Percentiles rank a stretch among this genome's conserved stretches.
Evolutionary conservation across 2,329 filamentous ascomycete genomes (phyloP).

Genomic region (Teratosphaeria nubilosa): DNA sequence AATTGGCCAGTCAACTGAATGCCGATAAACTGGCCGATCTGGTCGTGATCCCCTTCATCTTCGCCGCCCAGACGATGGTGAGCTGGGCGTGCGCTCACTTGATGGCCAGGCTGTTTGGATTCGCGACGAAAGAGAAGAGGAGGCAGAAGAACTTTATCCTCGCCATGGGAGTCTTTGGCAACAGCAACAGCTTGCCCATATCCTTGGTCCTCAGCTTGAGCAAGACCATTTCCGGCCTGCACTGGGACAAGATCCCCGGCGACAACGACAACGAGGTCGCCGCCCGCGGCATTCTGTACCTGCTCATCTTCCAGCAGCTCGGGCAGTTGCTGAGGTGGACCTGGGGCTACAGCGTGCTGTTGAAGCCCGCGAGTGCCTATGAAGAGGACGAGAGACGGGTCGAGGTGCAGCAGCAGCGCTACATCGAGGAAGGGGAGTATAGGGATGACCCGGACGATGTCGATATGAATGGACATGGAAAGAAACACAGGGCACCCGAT

Average conservation of each 20-base stretch:
- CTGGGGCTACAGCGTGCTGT: slow-evolving; percentile 90
- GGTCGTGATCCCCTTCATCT: slow-evolving; percentile 91
- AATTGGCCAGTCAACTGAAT: slow-evolving; percentile 87
- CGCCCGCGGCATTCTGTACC: slow-evolving; percentile 85
- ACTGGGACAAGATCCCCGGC: slow-evolving; percentile 83
- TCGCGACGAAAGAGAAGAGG: slow-evolving; percentile 44
- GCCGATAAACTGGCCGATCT: slow-evolving; percentile 83
- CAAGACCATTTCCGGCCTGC: slow-evolving; percentile 79
- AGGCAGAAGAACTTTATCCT: slow-evolving; percentile 88
- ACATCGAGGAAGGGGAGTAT: slow-evolving; percentile 45
- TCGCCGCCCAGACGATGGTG: slow-evolving; percentile 74
- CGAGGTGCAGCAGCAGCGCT: slow-evolving; percentile 31
- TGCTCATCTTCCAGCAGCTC: slow-evolving; percentile 94
- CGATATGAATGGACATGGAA: slow-evolving; percentile 16
- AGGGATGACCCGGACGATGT: slow-evolving; percentile 40
- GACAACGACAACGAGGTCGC: slow-evolving; percentile 94
- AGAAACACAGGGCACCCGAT: slow-evolving; percentile 15
- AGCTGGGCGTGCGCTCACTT: slow-evolving; percentile 68
- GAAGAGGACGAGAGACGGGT: slow-evolving; percentile 55
- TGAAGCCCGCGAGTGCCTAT: slow-evolving; percentile 74
- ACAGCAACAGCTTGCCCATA: slow-evolving; percentile 95
- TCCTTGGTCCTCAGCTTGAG: slow-evolving; percentile 90
- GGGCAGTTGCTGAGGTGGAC: slow-evolving; percentile 94
- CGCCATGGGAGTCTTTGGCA: slow-evolving; percentile 96
- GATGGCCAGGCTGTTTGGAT: slow-evolving; percentile 66